Percentiles rank a stretch among this genome's conserved stretches.
Conservation (phyloP, 495 filamentous ascomycete species). For the Neurospora tetrasperma region DNA sequence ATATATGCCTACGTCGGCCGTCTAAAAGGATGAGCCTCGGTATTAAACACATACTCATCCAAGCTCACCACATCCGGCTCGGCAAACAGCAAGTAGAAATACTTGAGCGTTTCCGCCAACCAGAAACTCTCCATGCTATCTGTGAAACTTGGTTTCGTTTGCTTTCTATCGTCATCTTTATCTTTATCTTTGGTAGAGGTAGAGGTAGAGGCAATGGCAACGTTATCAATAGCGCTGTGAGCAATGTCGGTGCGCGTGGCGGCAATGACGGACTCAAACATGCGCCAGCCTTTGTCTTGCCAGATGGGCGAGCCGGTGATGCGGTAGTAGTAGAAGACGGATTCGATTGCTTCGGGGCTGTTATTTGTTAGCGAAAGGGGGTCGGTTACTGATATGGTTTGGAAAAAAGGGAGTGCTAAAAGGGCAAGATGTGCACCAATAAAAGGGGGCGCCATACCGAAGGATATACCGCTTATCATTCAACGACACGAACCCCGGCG, state of each 20-base stretch:
- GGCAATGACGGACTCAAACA: constrained; percentile 67
- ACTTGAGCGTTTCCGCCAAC: constrained; percentile 79
- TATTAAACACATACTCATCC: constrained; percentile 76
- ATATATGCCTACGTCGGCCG: constrained; percentile 26
- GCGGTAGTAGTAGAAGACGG: constrained; percentile 91
- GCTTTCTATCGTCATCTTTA: not conserved
- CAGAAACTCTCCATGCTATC: constrained; percentile 57
- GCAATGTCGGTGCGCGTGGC: constrained; percentile 57
- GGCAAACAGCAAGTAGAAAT: constrained; percentile 84
- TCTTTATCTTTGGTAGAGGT: constrained; percentile 25
- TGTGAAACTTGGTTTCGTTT: constrained; percentile 7
- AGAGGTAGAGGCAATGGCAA: constrained; percentile 19
- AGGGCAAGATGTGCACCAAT: too few relatives aligned
- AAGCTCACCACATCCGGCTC: constrained; percentile 62
- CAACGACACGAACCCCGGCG: constrained; percentile 55
- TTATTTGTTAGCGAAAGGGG: too few relatives aligned
- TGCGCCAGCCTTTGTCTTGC: constrained; percentile 82
- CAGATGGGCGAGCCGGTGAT: constrained; percentile 71
- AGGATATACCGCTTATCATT: constrained; percentile 59
- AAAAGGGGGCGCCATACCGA: constrained; percentile 34
- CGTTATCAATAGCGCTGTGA: constrained; percentile 66
- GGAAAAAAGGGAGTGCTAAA: too few relatives aligned
- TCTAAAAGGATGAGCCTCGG: constrained; percentile 48
- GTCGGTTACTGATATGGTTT: too few relatives aligned
- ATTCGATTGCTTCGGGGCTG: constrained; percentile 89